Percentiles rank a stretch among this genome's conserved stretches.
Evolutionary conservation across 2,329 filamentous ascomycete genomes (phyloP).

Genomic region (Westerdykella ornata): DNA sequence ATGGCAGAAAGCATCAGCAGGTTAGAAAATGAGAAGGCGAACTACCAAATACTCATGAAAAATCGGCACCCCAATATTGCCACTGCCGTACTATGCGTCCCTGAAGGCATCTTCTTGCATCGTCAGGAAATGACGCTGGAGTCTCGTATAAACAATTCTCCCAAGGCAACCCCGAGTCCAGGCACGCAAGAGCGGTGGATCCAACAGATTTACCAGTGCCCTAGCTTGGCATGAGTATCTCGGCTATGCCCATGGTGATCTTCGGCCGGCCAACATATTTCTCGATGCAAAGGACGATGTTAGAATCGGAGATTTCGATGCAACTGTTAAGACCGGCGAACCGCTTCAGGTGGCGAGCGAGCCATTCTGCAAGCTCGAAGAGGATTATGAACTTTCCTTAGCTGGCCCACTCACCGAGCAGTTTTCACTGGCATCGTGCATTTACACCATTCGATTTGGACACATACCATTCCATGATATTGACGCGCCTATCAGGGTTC

Average conservation of each 20-base stretch:
- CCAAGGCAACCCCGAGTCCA: conserved; percentile 1
- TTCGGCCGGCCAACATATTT: conserved; percentile 7
- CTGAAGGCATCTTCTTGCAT: conserved; percentile 3
- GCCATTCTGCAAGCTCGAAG: conserved; percentile 5
- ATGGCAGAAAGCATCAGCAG: conserved; percentile 3
- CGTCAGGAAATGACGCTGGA: conserved; percentile 4
- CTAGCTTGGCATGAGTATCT: conserved; percentile 7
- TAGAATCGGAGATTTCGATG: conserved; percentile 6
- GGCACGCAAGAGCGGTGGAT: conserved; percentile 6
- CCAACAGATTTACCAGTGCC: conserved; percentile 6
- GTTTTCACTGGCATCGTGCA: conserved; percentile 50
- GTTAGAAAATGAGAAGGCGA: conserved; percentile 2
- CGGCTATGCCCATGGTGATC: conserved; percentile 7
- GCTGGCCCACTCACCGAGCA: conserved; percentile 7
- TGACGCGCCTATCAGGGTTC: conserved; percentile 2
- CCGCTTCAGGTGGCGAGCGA: conserved; percentile 4
- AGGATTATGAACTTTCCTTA: conserved; percentile 4
- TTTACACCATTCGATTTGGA: conserved; percentile 29
- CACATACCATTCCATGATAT: conserved; percentile 6
- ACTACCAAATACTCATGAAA: conserved; percentile 5
- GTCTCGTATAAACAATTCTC: conserved; percentile 3
- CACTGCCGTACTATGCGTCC: conserved; percentile 2
- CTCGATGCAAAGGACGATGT: conserved; percentile 4
- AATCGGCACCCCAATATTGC: conserved; percentile 5
- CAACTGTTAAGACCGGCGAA: conserved; percentile 6